A percentile compares a stretch with the other conserved stretches of the same genome.
Evolutionary conservation across 305 asterid genomes (phyloP).

Genomic region (Fraxinus ornus): DNA sequence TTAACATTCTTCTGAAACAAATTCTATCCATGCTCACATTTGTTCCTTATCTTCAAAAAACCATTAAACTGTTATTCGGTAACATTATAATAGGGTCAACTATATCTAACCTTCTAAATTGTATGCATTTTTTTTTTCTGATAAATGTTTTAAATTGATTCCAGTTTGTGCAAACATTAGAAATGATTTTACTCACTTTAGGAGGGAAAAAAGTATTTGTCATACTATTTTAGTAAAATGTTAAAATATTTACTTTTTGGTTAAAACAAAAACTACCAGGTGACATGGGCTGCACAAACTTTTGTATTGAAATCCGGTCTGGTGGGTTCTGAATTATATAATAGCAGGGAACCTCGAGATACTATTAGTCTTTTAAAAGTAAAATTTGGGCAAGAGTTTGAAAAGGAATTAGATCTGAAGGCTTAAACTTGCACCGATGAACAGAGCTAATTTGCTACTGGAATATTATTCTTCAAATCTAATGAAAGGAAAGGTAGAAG

Average conservation of each 20-base stretch:
- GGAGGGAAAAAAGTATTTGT: not conserved
- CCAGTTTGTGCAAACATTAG: not conserved
- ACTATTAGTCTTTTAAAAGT: not conserved
- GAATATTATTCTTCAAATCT: not conserved
- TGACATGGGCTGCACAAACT: not conserved
- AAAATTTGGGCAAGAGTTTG: not conserved
- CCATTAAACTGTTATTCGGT: not conserved
- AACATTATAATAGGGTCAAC: not conserved
- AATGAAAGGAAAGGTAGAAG: not conserved
- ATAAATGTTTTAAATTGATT: not conserved
- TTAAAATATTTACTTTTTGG: not conserved
- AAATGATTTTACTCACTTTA: not conserved
- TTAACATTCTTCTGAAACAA: not conserved
- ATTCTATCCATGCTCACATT: not conserved
- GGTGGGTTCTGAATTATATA: not conserved
- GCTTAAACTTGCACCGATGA: not conserved
- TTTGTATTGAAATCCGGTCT: not conserved
- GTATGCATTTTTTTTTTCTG: not conserved
- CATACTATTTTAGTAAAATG: not conserved
- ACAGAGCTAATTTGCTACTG: not conserved
- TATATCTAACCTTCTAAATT: not conserved
- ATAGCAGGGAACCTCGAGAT: not conserved
- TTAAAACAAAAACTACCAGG: not conserved
- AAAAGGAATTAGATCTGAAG: not conserved
- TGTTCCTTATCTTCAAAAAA: not conserved